A percentile compares a stretch with the other conserved stretches of the same genome.
Conservation (phyloP, 2,329 filamentous ascomycete genomes). For the Colletotrichum gloeosporioides region DNA sequence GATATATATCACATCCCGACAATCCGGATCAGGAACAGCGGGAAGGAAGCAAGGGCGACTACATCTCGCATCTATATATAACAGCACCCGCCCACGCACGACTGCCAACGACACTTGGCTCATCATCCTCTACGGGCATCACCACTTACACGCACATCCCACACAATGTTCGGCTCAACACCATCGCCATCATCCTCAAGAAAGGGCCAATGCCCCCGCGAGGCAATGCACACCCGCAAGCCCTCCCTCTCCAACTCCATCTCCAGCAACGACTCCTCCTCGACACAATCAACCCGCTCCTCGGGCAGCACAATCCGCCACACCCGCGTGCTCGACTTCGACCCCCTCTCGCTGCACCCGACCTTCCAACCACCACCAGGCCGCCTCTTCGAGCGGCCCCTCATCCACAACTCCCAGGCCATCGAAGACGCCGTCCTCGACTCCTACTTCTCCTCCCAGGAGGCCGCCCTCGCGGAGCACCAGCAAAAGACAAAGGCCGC, state of each 20-base stretch:
- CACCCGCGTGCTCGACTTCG: constrained; percentile 19
- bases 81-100: background rate
- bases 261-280: constrained; percentile 22
- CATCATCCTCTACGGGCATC: background rate
- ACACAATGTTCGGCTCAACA: constrained; percentile 4
- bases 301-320: constrained; percentile 11
- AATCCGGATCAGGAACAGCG: background rate
- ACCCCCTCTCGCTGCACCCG: constrained; percentile 22
- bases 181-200: background rate
- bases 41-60: background rate
- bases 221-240: constrained; percentile 21
- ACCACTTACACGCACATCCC: background rate
- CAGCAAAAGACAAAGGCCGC: background rate
- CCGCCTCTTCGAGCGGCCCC: constrained; percentile 19
- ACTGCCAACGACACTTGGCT: background rate
- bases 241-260: constrained; percentile 23
- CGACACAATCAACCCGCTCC: constrained; percentile 17
- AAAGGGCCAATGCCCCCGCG: constrained; percentile 1
- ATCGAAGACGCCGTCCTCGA: constrained; percentile 16
- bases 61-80: background rate
- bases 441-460: constrained; percentile 19
- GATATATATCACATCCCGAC: background rate
- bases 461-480: background rate
- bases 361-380: constrained; percentile 23
- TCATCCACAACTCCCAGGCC: constrained; percentile 18